phyloP scores from a whole-genome alignment of 2,329 filamentous ascomycete species.

The Hypoxylon sp. region DNA sequence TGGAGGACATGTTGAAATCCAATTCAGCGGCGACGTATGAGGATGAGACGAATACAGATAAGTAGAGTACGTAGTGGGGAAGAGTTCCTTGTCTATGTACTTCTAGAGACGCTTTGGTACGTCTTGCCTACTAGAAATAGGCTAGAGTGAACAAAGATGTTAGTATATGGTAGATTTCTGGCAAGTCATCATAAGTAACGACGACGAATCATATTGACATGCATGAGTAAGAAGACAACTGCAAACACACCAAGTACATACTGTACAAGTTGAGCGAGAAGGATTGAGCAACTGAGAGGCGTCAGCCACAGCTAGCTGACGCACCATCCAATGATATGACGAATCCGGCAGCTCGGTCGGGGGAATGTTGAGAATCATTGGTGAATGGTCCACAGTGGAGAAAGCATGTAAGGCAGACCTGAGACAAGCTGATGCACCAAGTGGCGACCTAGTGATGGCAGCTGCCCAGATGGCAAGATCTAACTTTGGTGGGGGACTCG shows the following conservation, averaged over 20 bases:
- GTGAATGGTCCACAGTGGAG: slow-evolving; percentile 22
- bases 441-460: slow-evolving; percentile 2
- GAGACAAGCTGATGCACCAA: slow-evolving; percentile 26
- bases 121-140: slow-evolving; percentile 2
- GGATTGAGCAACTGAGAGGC: slow-evolving; percentile 21
- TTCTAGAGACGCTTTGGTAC: slow-evolving; percentile 7
- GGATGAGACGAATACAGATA: not conserved
- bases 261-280: slow-evolving; percentile 9
- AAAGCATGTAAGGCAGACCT: slow-evolving; percentile 28
- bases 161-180: slow-evolving; percentile 22
- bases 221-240: slow-evolving; percentile 11
- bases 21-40: slow-evolving; percentile 32
- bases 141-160: slow-evolving; percentile 7
- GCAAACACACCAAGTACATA: slow-evolving; percentile 23
- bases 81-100: slow-evolving; percentile 14
- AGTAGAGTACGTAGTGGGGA: slow-evolving; percentile 21
- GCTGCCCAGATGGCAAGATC: not conserved
- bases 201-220: slow-evolving; percentile 13
- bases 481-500: slow-evolving; percentile 1
- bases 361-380: slow-evolving; percentile 26
- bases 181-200: slow-evolving; percentile 28
- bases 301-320: slow-evolving; percentile 40
- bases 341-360: slow-evolving; percentile 32
- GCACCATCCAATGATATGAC: slow-evolving; percentile 36
- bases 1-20: slow-evolving; percentile 60